Percentiles rank a stretch among this genome's conserved stretches.
Evolutionary conservation across 192 early-diverging fungal species (phyloP).

Genomic region (Neocallimastix lanati): DNA sequence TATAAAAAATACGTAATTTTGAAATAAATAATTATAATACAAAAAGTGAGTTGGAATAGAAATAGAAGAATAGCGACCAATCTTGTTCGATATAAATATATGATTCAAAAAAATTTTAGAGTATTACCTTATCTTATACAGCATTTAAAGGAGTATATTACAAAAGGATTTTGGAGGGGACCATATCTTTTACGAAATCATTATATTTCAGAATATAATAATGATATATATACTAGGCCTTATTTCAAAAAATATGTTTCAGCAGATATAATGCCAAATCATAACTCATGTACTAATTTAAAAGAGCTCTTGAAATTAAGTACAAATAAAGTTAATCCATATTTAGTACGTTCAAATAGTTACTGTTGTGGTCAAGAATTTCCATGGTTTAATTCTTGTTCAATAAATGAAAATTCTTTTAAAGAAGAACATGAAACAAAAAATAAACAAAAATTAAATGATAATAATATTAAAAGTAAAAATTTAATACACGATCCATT

Average conservation of each 20-base stretch:
- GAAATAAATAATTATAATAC: too few species aligned
- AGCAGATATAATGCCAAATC: background rate
- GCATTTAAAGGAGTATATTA: background rate
- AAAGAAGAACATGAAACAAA: background rate
- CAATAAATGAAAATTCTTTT: background rate
- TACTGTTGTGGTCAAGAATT: background rate
- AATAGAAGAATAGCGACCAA: background rate
- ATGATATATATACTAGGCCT: background rate
- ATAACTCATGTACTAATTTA: background rate
- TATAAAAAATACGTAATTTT: too few species aligned
- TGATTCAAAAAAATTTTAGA: background rate
- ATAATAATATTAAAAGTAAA: background rate
- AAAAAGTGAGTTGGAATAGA: background rate
- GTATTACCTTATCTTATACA: background rate
- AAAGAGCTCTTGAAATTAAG: background rate
- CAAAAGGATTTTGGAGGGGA: background rate
- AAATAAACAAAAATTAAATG: background rate
- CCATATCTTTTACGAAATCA: background rate
- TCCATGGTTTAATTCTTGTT: background rate
- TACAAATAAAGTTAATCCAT: background rate
- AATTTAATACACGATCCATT: background rate
- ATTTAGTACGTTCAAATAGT: background rate
- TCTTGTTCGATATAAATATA: background rate
- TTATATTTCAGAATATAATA: background rate
- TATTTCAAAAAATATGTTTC: background rate